Conservation (phyloP, 2,329 filamentous ascomycete genomes). For the Gnomoniopsis sp. region DNA sequence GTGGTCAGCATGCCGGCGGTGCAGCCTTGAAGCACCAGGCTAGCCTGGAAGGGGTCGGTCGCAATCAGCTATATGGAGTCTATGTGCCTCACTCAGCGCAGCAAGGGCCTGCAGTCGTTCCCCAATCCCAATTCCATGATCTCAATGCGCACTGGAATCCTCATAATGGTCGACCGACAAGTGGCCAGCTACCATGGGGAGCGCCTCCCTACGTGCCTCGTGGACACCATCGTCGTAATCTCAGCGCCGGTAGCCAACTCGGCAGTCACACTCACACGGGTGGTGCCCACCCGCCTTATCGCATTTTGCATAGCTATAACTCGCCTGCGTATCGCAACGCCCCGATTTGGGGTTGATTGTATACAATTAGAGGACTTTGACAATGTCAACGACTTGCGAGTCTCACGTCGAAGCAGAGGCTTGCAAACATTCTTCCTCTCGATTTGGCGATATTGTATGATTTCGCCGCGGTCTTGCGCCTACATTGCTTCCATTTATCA, state of each 20-base stretch:
- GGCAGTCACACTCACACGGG: conserved; percentile 11
- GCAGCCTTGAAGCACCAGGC: conserved; percentile 13
- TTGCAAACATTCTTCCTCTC: no score
- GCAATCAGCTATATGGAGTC: conserved; percentile 1
- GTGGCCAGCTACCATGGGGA: conserved; percentile 27
- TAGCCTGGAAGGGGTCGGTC: conserved; percentile 4
- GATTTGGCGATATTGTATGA: no score
- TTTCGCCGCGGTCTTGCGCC: no score
- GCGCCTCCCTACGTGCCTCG: conserved; percentile 31
- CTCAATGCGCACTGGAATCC: conserved; percentile 16
- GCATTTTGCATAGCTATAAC: conserved; percentile 56
- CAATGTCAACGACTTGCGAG: no score
- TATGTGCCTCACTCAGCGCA: not conserved
- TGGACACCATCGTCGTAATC: conserved; percentile 34
- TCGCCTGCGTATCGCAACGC: conserved; percentile 53
- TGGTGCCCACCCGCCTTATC: conserved; percentile 38
- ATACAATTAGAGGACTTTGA: no score
- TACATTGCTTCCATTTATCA: no score
- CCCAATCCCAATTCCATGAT: not conserved
- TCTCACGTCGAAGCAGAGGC: no score
- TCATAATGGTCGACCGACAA: conserved; percentile 25
- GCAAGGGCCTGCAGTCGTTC: not conserved
- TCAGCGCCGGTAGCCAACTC: conserved; percentile 30
- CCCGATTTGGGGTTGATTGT: conserved; percentile 51
- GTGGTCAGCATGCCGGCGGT: conserved; percentile 11